Conservation (phyloP, 345 rosid species). For the Psidium guajava region DNA sequence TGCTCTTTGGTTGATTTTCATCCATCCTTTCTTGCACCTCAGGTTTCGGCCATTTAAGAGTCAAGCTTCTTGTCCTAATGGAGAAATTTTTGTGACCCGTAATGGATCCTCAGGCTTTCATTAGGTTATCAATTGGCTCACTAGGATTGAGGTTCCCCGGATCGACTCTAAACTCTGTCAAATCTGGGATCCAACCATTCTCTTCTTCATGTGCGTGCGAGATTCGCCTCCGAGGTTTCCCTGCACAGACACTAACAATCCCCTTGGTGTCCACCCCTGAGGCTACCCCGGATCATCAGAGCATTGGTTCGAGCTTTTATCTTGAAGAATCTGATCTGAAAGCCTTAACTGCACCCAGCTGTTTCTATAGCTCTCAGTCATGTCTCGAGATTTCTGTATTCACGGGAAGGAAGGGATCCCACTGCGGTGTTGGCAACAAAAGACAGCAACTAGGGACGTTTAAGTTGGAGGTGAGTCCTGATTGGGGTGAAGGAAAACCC, state of each 20-base stretch:
- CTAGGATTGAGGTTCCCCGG: conserved; percentile 69
- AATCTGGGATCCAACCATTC: conserved; percentile 30
- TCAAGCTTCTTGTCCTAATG: conserved; percentile 15
- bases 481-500: conserved; percentile 81
- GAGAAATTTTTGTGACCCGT: conserved; percentile 34
- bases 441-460: conserved; percentile 78
- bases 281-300: conserved; percentile 62
- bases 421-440: conserved; percentile 69
- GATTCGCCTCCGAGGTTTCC: conserved; percentile 85
- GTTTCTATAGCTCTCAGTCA: conserved; percentile 62
- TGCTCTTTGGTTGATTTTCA: not conserved
- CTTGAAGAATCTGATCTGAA: conserved; percentile 86
- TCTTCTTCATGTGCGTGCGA: conserved; percentile 65
- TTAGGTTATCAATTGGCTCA: conserved; percentile 76
- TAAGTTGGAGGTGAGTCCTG: conserved; percentile 75
- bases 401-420: conserved; percentile 48
- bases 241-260: conserved; percentile 57
- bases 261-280: conserved; percentile 71
- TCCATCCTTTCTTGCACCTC: not conserved
- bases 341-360: conserved; percentile 63
- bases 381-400: conserved; percentile 64
- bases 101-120: conserved; percentile 97
- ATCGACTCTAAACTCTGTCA: conserved; percentile 27
- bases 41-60: not conserved
- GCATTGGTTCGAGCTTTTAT: conserved; percentile 73